Conservation (phyloP, 2,329 filamentous ascomycete genomes). For the Boeremia lycopersici region DNA sequence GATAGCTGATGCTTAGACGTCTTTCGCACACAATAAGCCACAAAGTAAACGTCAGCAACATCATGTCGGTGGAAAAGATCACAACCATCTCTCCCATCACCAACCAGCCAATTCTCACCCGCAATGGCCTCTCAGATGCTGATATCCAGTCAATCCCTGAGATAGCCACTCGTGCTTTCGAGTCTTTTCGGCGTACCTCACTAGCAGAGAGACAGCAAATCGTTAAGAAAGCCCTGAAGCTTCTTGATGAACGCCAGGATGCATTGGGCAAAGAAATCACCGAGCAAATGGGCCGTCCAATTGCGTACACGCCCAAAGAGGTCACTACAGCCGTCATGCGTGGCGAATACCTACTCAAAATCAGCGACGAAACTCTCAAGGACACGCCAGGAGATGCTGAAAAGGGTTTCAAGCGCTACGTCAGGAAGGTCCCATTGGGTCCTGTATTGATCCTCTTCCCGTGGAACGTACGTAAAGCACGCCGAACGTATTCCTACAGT, state of each 20-base stretch:
- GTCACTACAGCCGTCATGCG: slow-evolving; percentile 84
- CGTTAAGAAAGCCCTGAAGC: slow-evolving; percentile 76
- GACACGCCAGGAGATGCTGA: slow-evolving; percentile 84
- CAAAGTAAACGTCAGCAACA: slow-evolving; percentile 23
- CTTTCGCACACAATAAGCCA: slow-evolving; percentile 25
- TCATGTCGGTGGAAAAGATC: slow-evolving; percentile 63
- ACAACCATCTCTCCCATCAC: slow-evolving; percentile 89
- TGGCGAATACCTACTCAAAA: slow-evolving; percentile 83
- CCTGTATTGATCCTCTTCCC: slow-evolving; percentile 89
- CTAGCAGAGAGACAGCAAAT: slow-evolving; percentile 79
- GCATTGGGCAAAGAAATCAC: slow-evolving; percentile 84
- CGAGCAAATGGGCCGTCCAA: slow-evolving; percentile 93
- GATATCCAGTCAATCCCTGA: slow-evolving; percentile 76
- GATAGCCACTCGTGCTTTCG: slow-evolving; percentile 75
- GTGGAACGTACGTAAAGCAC: slow-evolving; percentile 78
- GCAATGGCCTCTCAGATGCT: slow-evolving; percentile 72
- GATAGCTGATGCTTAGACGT: slow-evolving; percentile 2
- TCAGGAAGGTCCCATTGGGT: slow-evolving; percentile 85
- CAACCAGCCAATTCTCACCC: slow-evolving; percentile 80
- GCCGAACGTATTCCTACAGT: slow-evolving; percentile 1
- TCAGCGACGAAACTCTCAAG: slow-evolving; percentile 77
- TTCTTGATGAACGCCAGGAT: slow-evolving; percentile 74
- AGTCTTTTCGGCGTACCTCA: slow-evolving; percentile 75
- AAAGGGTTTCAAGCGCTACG: slow-evolving; percentile 87
- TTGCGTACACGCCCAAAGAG: slow-evolving; percentile 83